A percentile compares a stretch with the other conserved stretches of the same genome.
phyloP scores from a whole-genome alignment of 495 filamentous ascomycete species.

The Penicillium daleae region DNA sequence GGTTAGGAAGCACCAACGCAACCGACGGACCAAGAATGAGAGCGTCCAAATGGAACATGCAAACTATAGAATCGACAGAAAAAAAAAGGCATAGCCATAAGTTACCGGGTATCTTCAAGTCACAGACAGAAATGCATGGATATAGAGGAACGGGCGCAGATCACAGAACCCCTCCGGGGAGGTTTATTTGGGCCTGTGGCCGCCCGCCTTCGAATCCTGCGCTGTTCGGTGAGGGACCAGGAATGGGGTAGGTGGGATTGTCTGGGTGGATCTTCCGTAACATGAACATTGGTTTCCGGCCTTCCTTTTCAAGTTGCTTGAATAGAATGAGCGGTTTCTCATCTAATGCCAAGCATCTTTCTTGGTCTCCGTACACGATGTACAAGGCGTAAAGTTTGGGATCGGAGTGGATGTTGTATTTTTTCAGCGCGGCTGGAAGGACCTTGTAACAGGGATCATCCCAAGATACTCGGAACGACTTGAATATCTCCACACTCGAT shows the following conservation, averaged over 20 bases:
- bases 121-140: constrained; percentile 26
- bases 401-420: constrained; percentile 97
- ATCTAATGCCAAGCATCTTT: constrained; percentile 86
- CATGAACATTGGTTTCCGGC: constrained; percentile 99
- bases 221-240: constrained; percentile 44
- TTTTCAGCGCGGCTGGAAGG: constrained; percentile 90
- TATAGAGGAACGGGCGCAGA: neutral
- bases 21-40: constrained; percentile 5
- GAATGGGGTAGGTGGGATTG: constrained; percentile 18
- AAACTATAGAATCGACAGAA: constrained; percentile 29
- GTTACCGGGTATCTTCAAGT: constrained; percentile 38
- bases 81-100: constrained; percentile 19
- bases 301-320: constrained; percentile 95
- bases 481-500: constrained; percentile 88
- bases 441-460: constrained; percentile 98
- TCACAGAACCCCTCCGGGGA: constrained; percentile 52
- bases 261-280: constrained; percentile 62
- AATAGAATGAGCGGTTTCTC: constrained; percentile 95
- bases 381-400: constrained; percentile 97
- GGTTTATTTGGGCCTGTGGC: constrained; percentile 43
- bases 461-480: constrained; percentile 95
- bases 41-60: constrained; percentile 13
- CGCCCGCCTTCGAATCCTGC: constrained; percentile 45
- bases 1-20: constrained; percentile 13
- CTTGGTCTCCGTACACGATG: constrained; percentile 96